Conservation (phyloP, 192 early-diverging fungal genomes). For the Radiomyces spectabilis region DNA sequence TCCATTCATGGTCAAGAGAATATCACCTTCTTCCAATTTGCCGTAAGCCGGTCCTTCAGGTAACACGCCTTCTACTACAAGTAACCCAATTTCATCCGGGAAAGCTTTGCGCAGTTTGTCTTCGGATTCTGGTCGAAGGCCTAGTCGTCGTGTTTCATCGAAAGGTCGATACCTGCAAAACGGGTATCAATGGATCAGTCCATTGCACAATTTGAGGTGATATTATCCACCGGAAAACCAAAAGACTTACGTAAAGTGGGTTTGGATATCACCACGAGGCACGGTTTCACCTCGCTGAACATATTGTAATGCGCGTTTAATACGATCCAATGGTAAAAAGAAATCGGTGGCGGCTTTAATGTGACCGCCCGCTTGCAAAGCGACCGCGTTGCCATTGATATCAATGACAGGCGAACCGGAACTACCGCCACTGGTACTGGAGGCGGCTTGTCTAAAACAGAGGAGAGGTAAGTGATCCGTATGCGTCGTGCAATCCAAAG, state of each 20-base stretch:
- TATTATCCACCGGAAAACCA: neutral
- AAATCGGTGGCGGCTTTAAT: constrained; percentile 75
- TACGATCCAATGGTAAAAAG: constrained; percentile 77
- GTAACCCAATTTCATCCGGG: constrained; percentile 70
- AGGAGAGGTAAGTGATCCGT: neutral
- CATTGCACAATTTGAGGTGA: neutral
- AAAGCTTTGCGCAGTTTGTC: constrained; percentile 48
- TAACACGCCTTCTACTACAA: constrained; percentile 67
- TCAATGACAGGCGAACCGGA: constrained; percentile 76
- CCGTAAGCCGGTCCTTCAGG: constrained; percentile 63
- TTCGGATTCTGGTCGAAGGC: constrained; percentile 56
- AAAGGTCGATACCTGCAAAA: constrained; percentile 54
- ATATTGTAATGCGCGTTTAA: constrained; percentile 46
- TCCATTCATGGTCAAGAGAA: constrained; percentile 62
- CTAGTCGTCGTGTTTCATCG: constrained; percentile 67
- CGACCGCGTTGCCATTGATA: constrained; percentile 76
- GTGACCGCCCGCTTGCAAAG: constrained; percentile 71
- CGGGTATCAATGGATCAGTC: neutral
- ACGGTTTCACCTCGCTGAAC: constrained; percentile 41
- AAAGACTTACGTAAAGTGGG: constrained; percentile 49
- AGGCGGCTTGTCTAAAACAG: constrained; percentile 74
- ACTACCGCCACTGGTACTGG: constrained; percentile 68
- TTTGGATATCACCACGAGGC: constrained; percentile 65
- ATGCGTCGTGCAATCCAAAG: neutral
- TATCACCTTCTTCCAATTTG: constrained; percentile 70